Conservation (phyloP, 169 alveolate genomes). For the Sarcocystis neurona region DNA sequence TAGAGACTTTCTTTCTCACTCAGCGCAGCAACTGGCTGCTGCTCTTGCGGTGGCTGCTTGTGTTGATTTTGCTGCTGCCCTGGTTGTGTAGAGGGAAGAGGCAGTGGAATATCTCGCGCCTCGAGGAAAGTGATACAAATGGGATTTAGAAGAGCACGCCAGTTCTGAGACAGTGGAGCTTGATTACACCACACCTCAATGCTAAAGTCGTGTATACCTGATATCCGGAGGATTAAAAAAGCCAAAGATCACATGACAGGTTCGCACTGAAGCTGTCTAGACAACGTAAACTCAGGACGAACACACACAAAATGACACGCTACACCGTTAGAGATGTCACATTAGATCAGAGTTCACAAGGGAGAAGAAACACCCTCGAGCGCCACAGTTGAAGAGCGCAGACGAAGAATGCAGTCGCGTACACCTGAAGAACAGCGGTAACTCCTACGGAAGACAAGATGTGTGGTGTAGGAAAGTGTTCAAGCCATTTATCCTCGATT, state of each 20-base stretch:
- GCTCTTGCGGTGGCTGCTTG: not conserved
- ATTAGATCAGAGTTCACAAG: not conserved
- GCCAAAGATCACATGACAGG: not conserved
- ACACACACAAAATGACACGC: not conserved
- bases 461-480: too few relatives aligned
- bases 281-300: not conserved
- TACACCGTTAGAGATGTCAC: not conserved
- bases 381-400: not conserved
- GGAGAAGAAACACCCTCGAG: not conserved
- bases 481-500: too few relatives aligned
- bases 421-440: too few relatives aligned
- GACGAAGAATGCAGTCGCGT: too few relatives aligned
- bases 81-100: not conserved
- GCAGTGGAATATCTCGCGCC: conserved; percentile 2
- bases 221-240: not conserved
- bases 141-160: conserved; percentile 17
- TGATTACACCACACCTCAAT: not conserved
- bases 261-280: not conserved
- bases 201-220: not conserved
- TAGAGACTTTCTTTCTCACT: not conserved
- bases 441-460: too few relatives aligned
- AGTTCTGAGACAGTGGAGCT: not conserved
- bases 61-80: not conserved
- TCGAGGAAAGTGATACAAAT: conserved; percentile 8
- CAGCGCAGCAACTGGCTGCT: not conserved